Evolutionary conservation across 2,329 filamentous ascomycete species (phyloP), one percentile per base, ranked within the genome.

Genomic region (Nakataea oryzae): DNA sequence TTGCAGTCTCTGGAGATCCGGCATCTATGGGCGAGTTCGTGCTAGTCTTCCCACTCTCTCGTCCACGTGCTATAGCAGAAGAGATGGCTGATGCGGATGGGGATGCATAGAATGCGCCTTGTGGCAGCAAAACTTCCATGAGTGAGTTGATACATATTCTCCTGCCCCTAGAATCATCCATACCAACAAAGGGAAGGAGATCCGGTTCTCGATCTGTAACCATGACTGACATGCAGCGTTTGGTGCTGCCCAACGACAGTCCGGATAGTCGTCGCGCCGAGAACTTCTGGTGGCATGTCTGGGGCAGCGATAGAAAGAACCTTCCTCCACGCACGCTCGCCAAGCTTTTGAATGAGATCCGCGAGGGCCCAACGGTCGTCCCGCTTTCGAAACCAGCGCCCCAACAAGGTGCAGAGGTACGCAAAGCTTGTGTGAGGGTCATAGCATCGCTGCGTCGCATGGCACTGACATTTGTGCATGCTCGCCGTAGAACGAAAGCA

Each of bases 261-360:
- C 58, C 27, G 34, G 21, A 47, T 12, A 54, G 24, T n/a, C n/a
- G 26, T 21, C 34, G 32, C 26, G 32, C 58, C 26, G 84, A 87
- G 69, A 84, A 86, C 67, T 86, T 86, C 66, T 87, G 84, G 84
- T 86, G 83, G 80, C 84, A 86, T 68, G 82, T 87, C 61, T 83
- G 83, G 78, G 83, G 84, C 41, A 86, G 85, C 66, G 75, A 85
- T 65, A 75, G 80, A 30, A 77, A 80, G 41, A 70, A 77, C 61
- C 74, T 86, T 58, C 80, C 81, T 58, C 84, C 81, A 54, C 74
- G 74, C 41, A 76, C 78, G 14, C 74, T 87, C 57, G 83, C 85
- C 62, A 78, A 72, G 64, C 72, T 86, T 6, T 87, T 83, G 66
- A 75, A 81, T 67, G 75, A 84, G 34, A 85, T 87, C 57, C 29